These are phyloP conservation scores for Lipomyces yamanashiensis DNA, from an alignment of 805 yeast genomes.

Conservation along the genomic window DNA sequence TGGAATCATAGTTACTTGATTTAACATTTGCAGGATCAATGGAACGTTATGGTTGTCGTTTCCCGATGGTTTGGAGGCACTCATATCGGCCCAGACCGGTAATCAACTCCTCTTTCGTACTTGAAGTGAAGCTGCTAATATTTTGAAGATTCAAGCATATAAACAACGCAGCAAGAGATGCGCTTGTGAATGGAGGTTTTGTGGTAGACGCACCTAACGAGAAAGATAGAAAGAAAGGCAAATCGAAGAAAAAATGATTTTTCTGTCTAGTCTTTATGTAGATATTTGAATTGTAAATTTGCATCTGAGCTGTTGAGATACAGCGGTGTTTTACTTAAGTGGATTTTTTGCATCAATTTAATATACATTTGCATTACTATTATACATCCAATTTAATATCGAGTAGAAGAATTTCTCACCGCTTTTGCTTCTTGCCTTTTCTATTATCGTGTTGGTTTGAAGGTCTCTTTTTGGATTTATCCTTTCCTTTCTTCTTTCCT, in stretches of 20 bases:
- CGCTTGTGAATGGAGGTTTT: conserved; percentile 66
- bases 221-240: conserved; percentile 44
- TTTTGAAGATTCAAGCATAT: conserved; percentile 79
- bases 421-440: conserved; percentile 17
- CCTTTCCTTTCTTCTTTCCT: not conserved
- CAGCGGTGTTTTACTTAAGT: not conserved
- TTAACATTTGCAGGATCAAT: conserved; percentile 55
- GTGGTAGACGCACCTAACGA: conserved; percentile 38
- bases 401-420: not conserved
- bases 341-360: not conserved
- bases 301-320: not conserved
- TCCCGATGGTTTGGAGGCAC: conserved; percentile 93
- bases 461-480: not conserved
- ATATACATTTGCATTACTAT: not conserved
- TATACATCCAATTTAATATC: not conserved
- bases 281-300: not conserved
- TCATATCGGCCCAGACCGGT: conserved; percentile 82
- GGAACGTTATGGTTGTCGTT: conserved; percentile 85
- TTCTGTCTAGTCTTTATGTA: not conserved
- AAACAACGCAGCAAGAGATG: conserved; percentile 85
- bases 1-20: conserved; percentile 43
- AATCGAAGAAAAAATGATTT: conserved; percentile 12
- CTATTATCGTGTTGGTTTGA: not conserved
- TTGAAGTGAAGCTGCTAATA: not conserved
- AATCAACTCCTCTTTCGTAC: not conserved